phyloP scores from a whole-genome alignment of 768 basidiomycete species.

The Amanita exitialis region DNA sequence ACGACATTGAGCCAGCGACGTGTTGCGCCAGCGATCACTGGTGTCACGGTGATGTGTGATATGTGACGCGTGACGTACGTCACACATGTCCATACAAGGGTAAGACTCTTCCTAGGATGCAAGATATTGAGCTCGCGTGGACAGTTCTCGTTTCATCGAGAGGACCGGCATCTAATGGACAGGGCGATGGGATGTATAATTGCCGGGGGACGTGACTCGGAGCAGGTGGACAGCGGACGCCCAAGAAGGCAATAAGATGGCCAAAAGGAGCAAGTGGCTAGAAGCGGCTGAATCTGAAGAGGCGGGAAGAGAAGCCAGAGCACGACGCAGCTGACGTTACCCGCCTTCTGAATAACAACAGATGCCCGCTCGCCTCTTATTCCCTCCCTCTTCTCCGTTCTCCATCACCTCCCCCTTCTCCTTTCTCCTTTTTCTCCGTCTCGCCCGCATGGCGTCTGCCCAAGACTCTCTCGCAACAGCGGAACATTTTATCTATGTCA shows the following conservation, averaged over 20 bases:
- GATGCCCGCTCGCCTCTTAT: slow-evolving; percentile 13
- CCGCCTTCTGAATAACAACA: slow-evolving; percentile 15
- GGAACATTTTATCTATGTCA: slow-evolving; percentile 71
- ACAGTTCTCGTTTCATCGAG: background rate
- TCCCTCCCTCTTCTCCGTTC: slow-evolving; percentile 20
- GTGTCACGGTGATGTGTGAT: too few species aligned
- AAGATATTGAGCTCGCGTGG: background rate
- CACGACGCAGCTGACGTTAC: slow-evolving; percentile 21
- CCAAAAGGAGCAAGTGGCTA: slow-evolving; percentile 7
- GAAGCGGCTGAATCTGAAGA: slow-evolving; percentile 5
- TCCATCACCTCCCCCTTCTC: slow-evolving; percentile 26
- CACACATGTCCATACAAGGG: too few species aligned
- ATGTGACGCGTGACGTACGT: background rate
- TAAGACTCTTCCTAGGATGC: background rate
- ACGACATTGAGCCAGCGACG: slow-evolving; percentile 15
- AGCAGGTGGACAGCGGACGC: background rate
- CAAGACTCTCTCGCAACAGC: slow-evolving; percentile 43
- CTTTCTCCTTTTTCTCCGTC: slow-evolving; percentile 9
- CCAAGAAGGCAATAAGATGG: slow-evolving; percentile 7
- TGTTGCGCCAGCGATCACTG: background rate
- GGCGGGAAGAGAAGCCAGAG: slow-evolving; percentile 20
- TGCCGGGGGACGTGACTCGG: background rate
- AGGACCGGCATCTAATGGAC: background rate
- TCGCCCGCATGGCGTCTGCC: slow-evolving; percentile 18
- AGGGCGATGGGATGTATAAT: background rate